Evolutionary conservation across 2,329 filamentous ascomycete genomes (phyloP).

Genomic region (Ascochyta pisi): DNA sequence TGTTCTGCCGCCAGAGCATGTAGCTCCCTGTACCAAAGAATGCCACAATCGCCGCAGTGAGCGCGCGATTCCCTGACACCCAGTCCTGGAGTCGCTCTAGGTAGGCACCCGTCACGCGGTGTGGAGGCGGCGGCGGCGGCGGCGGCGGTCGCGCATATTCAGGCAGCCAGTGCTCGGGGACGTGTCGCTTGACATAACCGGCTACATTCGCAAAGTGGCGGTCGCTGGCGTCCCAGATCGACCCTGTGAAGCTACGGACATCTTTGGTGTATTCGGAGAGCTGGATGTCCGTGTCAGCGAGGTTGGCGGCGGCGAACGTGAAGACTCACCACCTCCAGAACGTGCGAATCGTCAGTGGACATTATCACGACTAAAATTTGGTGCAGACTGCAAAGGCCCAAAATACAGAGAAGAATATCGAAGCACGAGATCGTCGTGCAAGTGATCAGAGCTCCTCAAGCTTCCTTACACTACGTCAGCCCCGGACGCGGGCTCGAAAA

Average conservation of each 20-base stretch:
- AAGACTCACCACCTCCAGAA: constrained; percentile 74
- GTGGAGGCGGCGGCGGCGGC: constrained; percentile 54
- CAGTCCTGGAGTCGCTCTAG: constrained; percentile 71
- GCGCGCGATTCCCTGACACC: constrained; percentile 73
- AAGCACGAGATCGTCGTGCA: neutral
- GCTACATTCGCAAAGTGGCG: constrained; percentile 80
- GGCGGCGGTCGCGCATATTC: constrained; percentile 68
- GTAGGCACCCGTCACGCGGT: constrained; percentile 53
- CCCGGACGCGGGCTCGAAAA: neutral
- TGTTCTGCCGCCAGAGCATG: constrained; percentile 67
- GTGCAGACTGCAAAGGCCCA: neutral
- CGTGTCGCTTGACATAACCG: constrained; percentile 70
- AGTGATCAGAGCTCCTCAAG: constrained; percentile 1
- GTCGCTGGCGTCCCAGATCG: constrained; percentile 82
- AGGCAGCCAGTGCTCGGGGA: constrained; percentile 75
- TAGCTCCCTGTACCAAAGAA: constrained; percentile 70
- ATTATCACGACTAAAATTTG: constrained; percentile 55
- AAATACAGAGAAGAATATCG: neutral
- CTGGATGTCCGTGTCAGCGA: constrained; percentile 46
- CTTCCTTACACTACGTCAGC: constrained; percentile 3
- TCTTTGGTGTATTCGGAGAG: constrained; percentile 68
- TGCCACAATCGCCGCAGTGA: constrained; percentile 74
- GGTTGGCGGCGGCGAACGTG: constrained; percentile 16
- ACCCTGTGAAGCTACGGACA: constrained; percentile 72
- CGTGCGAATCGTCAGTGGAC: constrained; percentile 80